Conservation (phyloP, 1,139 yeast species). For the Hemisphaericaspora xylofermentans region DNA sequence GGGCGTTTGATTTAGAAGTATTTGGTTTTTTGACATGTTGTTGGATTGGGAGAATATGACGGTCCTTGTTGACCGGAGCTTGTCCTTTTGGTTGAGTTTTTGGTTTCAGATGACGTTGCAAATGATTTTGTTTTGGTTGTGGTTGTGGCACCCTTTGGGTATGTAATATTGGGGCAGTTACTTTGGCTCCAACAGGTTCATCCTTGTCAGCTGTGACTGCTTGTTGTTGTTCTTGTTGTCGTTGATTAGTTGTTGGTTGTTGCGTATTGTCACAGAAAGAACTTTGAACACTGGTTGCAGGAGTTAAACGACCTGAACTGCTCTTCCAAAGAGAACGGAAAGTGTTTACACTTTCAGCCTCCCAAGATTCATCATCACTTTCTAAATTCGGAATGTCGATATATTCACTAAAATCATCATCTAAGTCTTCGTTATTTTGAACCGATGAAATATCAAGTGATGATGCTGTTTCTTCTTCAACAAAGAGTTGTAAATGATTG, state of each 20-base stretch:
- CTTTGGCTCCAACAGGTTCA: neutral
- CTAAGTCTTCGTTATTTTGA: constrained; percentile 13
- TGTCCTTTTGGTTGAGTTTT: constrained; percentile 3
- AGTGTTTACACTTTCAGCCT: constrained; percentile 10
- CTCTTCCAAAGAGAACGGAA: constrained; percentile 11
- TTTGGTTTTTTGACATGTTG: neutral
- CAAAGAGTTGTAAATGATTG: constrained; percentile 3
- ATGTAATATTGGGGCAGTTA: constrained; percentile 3
- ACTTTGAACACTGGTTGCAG: constrained; percentile 11
- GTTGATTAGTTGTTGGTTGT: neutral
- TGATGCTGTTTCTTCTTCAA: constrained; percentile 7
- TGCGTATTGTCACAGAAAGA: constrained; percentile 1
- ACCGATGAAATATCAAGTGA: constrained; percentile 16
- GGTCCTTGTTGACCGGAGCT: neutral
- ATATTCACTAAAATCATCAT: constrained; percentile 12
- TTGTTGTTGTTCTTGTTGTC: constrained; percentile 4
- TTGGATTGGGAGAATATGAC: constrained; percentile 1
- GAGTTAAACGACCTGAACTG: constrained; percentile 13
- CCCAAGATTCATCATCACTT: constrained; percentile 14
- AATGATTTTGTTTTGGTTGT: constrained; percentile 5
- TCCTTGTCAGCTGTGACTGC: neutral
- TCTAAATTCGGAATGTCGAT: constrained; percentile 14
- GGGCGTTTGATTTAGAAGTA: constrained; percentile 9
- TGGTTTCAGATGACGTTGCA: constrained; percentile 8
- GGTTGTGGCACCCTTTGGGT: constrained; percentile 7